Conservation (phyloP, 2,329 filamentous ascomycete genomes). For the Pseudogymnoascus sp. region DNA sequence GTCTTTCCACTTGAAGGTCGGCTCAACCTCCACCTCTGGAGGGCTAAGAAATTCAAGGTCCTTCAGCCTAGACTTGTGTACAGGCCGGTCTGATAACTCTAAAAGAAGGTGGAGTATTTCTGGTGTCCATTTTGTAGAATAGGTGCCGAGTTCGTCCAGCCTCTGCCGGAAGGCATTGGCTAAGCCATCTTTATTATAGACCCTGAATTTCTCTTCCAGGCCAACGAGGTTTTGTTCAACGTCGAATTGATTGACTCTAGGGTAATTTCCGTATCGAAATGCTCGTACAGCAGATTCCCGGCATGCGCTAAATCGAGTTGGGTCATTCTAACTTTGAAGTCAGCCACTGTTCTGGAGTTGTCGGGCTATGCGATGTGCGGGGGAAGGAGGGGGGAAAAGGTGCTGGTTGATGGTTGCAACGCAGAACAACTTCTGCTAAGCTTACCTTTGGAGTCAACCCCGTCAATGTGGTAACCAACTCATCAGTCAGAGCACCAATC, state of each 20-base stretch:
- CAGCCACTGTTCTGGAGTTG: constrained; percentile 11
- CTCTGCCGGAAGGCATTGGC: constrained; percentile 60
- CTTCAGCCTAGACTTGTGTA: constrained; percentile 58
- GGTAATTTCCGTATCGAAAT: constrained; percentile 49
- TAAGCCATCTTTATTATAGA: constrained; percentile 71
- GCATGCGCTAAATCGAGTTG: constrained; percentile 34
- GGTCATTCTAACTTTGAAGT: constrained; percentile 24
- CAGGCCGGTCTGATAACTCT: constrained; percentile 73
- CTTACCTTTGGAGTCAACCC: constrained; percentile 47
- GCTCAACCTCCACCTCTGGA: constrained; percentile 37
- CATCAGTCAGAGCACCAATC: constrained; percentile 58
- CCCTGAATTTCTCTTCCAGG: constrained; percentile 77
- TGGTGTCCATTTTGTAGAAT: constrained; percentile 59
- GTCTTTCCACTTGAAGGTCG: constrained; percentile 67
- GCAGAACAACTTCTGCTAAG: background rate
- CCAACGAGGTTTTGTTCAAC: constrained; percentile 59
- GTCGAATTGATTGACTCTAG: constrained; percentile 69
- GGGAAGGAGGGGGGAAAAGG: background rate
- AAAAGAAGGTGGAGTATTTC: constrained; percentile 75
- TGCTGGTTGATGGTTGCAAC: background rate
- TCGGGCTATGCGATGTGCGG: background rate
- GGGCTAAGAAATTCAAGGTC: constrained; percentile 51
- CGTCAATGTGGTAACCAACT: constrained; percentile 61
- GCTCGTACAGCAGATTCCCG: constrained; percentile 45
- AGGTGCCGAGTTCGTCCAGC: constrained; percentile 49